Conservation (phyloP, 2,329 filamentous ascomycete species). For the Pseudogymnoascus sp. region DNA sequence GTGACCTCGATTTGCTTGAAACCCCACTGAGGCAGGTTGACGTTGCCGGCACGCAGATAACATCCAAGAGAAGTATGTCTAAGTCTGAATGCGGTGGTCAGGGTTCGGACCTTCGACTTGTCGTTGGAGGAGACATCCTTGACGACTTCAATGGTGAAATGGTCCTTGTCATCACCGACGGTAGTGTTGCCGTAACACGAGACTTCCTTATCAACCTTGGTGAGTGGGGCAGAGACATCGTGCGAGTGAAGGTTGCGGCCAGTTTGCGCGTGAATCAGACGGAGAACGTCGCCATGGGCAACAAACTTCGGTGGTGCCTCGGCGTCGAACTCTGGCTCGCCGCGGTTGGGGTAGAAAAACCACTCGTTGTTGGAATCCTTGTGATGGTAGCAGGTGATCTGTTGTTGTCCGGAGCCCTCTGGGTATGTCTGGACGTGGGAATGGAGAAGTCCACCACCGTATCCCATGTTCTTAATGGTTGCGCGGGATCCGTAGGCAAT, state of each 20-base stretch:
- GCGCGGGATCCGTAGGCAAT: slow-evolving; percentile 81
- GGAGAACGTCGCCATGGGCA: slow-evolving; percentile 68
- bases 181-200: slow-evolving; percentile 95
- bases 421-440: slow-evolving; percentile 95
- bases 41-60: slow-evolving; percentile 90
- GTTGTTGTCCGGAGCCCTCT: slow-evolving; percentile 87
- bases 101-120: slow-evolving; percentile 74
- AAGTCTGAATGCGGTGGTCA: slow-evolving; percentile 88
- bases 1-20: slow-evolving; percentile 99
- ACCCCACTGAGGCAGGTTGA: slow-evolving; percentile 96
- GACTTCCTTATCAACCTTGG: slow-evolving; percentile 85
- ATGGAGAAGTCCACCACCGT: slow-evolving; percentile 90
- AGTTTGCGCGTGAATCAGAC: slow-evolving; percentile 88
- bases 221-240: slow-evolving; percentile 77
- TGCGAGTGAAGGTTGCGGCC: slow-evolving; percentile 97
- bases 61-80: slow-evolving; percentile 77
- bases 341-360: slow-evolving; percentile 95
- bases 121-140: slow-evolving; percentile 74
- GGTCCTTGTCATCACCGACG: slow-evolving; percentile 92
- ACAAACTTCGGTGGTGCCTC: slow-evolving; percentile 68
- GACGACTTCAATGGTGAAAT: slow-evolving; percentile 91
- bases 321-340: slow-evolving; percentile 63
- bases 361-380: slow-evolving; percentile 99
- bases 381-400: slow-evolving; percentile 98
- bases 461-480: slow-evolving; percentile 98